Percentiles rank a stretch among this genome's conserved stretches.
Evolutionary conservation across 306 rosid species (phyloP).

Genomic region (Mimosa bimucronata): DNA sequence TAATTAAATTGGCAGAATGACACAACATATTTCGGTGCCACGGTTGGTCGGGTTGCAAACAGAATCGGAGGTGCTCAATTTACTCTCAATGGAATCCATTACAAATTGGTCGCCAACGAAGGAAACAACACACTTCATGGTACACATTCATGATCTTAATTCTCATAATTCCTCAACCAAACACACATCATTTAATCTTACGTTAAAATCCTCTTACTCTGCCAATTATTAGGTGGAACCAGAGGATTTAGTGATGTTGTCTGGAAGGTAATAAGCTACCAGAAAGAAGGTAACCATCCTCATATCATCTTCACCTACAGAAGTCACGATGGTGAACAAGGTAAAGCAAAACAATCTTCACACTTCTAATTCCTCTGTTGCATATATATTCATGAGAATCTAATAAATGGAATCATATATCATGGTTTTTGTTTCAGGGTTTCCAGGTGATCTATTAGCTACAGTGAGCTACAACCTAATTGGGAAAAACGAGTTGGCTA

Average conservation of each 20-base stretch:
- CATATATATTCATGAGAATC: background rate
- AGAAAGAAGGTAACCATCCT: slow-evolving; percentile 46
- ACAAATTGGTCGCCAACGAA: slow-evolving; percentile 62
- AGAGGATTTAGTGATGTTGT: slow-evolving; percentile 61
- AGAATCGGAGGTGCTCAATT: slow-evolving; percentile 66
- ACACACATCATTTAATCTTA: background rate
- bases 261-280: slow-evolving; percentile 53
- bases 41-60: slow-evolving; percentile 69
- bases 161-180: background rate
- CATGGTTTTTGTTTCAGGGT: slow-evolving; percentile 47
- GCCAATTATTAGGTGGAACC: slow-evolving; percentile 48
- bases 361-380: background rate
- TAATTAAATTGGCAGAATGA: slow-evolving; percentile 48
- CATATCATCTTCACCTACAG: slow-evolving; percentile 49
- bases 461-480: slow-evolving; percentile 46
- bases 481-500: slow-evolving; percentile 43
- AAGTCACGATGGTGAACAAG: slow-evolving; percentile 67
- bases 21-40: slow-evolving; percentile 49
- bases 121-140: slow-evolving; percentile 68
- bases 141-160: slow-evolving; percentile 5
- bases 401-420: background rate
- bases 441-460: slow-evolving; percentile 63
- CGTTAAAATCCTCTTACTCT: background rate
- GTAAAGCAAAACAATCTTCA: slow-evolving; percentile 25
- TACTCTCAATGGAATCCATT: slow-evolving; percentile 51